These are phyloP conservation scores for Quillaja saponaria DNA, from an alignment of 306 rosid genomes.

Conservation along the genomic window DNA sequence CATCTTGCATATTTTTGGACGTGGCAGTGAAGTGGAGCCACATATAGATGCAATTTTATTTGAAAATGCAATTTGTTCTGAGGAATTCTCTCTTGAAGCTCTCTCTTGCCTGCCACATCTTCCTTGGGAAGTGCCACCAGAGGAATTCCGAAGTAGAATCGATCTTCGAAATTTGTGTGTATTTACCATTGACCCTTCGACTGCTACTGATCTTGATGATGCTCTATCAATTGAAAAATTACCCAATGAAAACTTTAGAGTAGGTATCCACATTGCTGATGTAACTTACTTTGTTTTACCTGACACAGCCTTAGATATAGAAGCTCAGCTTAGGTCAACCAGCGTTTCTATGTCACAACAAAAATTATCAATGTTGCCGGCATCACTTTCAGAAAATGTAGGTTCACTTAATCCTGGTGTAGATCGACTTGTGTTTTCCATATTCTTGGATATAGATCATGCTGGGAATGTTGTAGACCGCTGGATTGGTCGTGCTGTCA, in stretches of 20 bases:
- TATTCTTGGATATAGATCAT: constrained; percentile 60
- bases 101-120: constrained; percentile 56
- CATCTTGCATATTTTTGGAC: constrained; percentile 62
- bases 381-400: constrained; percentile 62
- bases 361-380: constrained; percentile 81
- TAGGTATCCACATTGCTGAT: constrained; percentile 89
- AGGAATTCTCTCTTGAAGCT: constrained; percentile 68
- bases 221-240: constrained; percentile 79
- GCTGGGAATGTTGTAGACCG: constrained; percentile 63
- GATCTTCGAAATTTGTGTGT: constrained; percentile 76
- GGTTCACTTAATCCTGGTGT: constrained; percentile 86
- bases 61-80: constrained; percentile 56
- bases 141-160: constrained; percentile 58
- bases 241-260: constrained; percentile 66
- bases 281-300: constrained; percentile 81
- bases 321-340: constrained; percentile 74
- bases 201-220: constrained; percentile 90
- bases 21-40: constrained; percentile 60
- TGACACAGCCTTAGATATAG: constrained; percentile 60
- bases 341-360: constrained; percentile 63
- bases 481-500: constrained; percentile 84
- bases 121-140: constrained; percentile 76
- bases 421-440: constrained; percentile 77
- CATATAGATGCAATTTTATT: constrained; percentile 78
- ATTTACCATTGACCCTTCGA: constrained; percentile 82